Evolutionary conservation across 371 early-diverging fungal genomes (phyloP).

Genomic region (Circinella minor): DNA sequence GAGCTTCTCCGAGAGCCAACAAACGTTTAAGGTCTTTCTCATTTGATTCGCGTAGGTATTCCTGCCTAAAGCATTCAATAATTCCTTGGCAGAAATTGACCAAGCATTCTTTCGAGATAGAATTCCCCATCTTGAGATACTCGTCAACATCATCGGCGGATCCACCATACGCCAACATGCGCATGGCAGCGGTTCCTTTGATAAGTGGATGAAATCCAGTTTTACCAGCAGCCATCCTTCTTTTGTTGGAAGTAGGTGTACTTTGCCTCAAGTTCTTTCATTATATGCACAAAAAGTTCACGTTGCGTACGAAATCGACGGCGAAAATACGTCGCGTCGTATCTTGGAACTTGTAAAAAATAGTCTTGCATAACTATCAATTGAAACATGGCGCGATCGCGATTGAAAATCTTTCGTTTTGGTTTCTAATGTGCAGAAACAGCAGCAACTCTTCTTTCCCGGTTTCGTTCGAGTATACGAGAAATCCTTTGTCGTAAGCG

Average conservation of each 20-base stretch:
- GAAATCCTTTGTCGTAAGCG: background rate
- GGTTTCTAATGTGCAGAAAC: background rate
- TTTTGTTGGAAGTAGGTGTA: background rate
- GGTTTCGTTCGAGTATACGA: background rate
- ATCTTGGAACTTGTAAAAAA: background rate
- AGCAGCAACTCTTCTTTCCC: background rate
- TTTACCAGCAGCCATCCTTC: background rate
- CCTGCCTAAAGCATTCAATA: background rate
- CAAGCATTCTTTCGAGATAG: background rate
- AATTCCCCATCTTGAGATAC: background rate
- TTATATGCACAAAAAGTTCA: background rate
- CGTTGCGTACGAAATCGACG: background rate
- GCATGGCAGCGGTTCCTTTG: constrained; percentile 2
- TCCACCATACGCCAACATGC: constrained; percentile 2
- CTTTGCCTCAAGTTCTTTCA: background rate
- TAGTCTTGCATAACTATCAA: background rate
- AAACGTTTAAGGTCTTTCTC: background rate
- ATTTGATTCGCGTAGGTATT: background rate
- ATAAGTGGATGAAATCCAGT: background rate
- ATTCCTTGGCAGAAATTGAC: background rate
- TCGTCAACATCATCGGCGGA: constrained; percentile 8
- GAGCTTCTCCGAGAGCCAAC: background rate
- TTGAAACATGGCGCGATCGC: background rate
- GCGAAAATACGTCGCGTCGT: background rate
- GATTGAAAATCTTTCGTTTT: background rate